Evolutionary conservation across 2,329 filamentous ascomycete species (phyloP).

Genomic region (Penicillium sp.): DNA sequence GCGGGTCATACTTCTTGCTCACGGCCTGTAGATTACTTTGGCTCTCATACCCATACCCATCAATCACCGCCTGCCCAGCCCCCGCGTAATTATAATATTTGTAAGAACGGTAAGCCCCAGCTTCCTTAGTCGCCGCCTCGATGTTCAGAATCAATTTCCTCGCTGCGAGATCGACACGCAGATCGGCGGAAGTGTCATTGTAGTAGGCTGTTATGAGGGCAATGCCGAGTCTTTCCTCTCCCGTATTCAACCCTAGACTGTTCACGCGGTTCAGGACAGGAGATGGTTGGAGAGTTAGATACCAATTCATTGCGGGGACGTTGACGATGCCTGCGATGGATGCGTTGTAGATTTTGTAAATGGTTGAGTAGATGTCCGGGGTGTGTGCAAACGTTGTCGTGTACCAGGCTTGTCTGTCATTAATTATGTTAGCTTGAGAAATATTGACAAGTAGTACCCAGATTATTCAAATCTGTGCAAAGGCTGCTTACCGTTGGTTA

Average conservation of each 20-base stretch:
- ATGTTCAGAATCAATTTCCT: not conserved
- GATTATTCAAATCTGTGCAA: not conserved
- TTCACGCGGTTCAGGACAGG: not conserved
- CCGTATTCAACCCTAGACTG: not conserved
- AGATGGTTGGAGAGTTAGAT: not conserved
- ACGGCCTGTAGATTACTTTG: not conserved
- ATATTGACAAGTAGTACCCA: not conserved
- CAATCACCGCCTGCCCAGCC: not conserved
- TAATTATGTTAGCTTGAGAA: not conserved
- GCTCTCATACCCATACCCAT: not conserved
- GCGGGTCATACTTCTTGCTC: not conserved
- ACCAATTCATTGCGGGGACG: not conserved
- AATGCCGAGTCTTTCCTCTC: not conserved
- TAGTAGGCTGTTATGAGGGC: not conserved
- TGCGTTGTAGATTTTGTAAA: not conserved
- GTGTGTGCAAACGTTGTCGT: not conserved
- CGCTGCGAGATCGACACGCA: not conserved
- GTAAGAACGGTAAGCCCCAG: not conserved
- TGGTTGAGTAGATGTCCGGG: not conserved
- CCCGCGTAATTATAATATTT: not conserved
- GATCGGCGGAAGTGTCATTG: not conserved
- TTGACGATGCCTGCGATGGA: not conserved
- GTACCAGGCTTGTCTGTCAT: not conserved
- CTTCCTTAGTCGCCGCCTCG: not conserved
- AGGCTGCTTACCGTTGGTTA: not conserved